phyloP scores from a whole-genome alignment of 116 monocot species.

The Iris pallida region DNA sequence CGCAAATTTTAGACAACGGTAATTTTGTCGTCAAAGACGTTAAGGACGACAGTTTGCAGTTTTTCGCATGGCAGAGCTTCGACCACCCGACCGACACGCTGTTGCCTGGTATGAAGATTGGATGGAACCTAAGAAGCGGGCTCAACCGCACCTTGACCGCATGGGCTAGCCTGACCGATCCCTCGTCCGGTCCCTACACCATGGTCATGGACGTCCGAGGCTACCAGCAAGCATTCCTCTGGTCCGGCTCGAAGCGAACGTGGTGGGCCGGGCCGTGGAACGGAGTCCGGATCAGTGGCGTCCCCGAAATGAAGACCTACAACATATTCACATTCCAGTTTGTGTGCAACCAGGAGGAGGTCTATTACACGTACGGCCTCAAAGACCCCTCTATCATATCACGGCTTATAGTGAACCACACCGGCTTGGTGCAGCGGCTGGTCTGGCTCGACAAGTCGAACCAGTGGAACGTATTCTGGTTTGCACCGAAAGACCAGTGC shows the following conservation, averaged over 20 bases:
- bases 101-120: slow-evolving; percentile 42
- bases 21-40: no score
- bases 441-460: slow-evolving; percentile 4
- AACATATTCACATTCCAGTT: no score
- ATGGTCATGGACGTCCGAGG: slow-evolving; percentile 13
- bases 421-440: slow-evolving; percentile 12
- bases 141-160: slow-evolving; percentile 13
- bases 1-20: no score
- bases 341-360: no score
- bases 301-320: slow-evolving; percentile 6
- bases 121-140: slow-evolving; percentile 7
- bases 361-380: no score
- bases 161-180: slow-evolving; percentile 41
- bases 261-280: slow-evolving; percentile 29
- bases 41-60: no score
- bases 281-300: slow-evolving; percentile 19
- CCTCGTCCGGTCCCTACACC: slow-evolving; percentile 18
- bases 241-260: neutral
- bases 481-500: slow-evolving; percentile 7
- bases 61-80: no score
- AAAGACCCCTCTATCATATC: neutral
- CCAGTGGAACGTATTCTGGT: slow-evolving; percentile 17
- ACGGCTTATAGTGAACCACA: neutral
- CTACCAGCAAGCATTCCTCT: slow-evolving; percentile 12
- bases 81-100: slow-evolving; percentile 47